phyloP scores from a whole-genome alignment of 306 rosid genomes.

The Astragalus membranaceus region DNA sequence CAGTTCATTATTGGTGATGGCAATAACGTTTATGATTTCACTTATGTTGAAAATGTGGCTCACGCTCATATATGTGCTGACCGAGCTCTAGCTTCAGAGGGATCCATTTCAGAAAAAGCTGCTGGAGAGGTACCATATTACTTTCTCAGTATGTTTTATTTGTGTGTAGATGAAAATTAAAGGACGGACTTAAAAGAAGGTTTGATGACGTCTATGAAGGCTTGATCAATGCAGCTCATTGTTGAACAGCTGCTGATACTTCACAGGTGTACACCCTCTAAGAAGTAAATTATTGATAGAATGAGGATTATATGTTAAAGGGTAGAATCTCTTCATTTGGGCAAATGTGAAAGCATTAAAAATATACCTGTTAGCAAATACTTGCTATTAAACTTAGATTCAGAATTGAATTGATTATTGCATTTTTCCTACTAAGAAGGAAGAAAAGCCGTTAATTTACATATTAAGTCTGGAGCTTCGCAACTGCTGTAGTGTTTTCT shows the following conservation, averaged over 20 bases:
- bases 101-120: conserved; percentile 62
- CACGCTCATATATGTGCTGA: conserved; percentile 95
- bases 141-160: not conserved
- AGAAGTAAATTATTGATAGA: conserved; percentile 14
- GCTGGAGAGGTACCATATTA: conserved; percentile 67
- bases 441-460: not conserved
- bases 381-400: not conserved
- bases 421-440: not conserved
- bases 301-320: not conserved
- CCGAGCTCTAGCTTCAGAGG: conserved; percentile 73
- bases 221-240: not conserved
- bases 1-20: conserved; percentile 97
- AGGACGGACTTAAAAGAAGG: not conserved
- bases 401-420: not conserved
- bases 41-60: conserved; percentile 94
- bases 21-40: conserved; percentile 74
- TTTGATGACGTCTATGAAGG: not conserved
- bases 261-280: not conserved
- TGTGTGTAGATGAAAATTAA: conserved; percentile 7
- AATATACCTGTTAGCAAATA: not conserved
- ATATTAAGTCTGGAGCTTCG: conserved; percentile 1
- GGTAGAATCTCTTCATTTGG: conserved; percentile 9
- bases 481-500: not conserved
- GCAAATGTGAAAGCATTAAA: conserved; percentile 10
- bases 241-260: not conserved